Evolutionary conservation across 2,329 filamentous ascomycete species (phyloP).

Genomic region (Botrytis porri): DNA sequence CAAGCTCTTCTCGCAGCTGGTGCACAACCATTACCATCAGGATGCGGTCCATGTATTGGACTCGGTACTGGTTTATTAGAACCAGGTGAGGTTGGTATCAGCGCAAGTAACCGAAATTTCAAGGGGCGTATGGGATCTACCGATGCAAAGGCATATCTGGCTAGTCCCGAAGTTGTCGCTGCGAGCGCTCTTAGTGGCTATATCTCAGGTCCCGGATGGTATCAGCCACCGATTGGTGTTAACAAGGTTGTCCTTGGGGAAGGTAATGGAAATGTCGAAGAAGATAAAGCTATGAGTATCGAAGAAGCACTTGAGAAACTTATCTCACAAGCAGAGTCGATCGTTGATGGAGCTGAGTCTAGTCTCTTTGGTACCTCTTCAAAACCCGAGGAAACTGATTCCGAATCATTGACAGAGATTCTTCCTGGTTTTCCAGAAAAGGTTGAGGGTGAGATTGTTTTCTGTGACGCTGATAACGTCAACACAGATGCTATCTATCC

Average conservation of each 20-base stretch:
- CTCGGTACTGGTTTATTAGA: slow-evolving; percentile 75
- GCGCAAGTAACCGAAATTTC: slow-evolving; percentile 83
- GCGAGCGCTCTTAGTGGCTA: slow-evolving; percentile 75
- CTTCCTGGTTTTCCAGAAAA: slow-evolving; percentile 83
- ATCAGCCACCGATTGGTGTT: slow-evolving; percentile 66
- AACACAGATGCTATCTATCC: slow-evolving; percentile 94
- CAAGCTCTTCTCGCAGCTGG: slow-evolving; percentile 76
- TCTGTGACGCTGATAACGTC: slow-evolving; percentile 81
- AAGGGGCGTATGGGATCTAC: slow-evolving; percentile 84
- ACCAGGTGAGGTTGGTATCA: slow-evolving; percentile 81
- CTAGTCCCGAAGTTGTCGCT: slow-evolving; percentile 86
- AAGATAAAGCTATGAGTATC: slow-evolving; percentile 63
- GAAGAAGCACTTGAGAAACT: slow-evolving; percentile 71
- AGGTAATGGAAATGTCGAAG: slow-evolving; percentile 62
- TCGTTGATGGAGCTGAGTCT: slow-evolving; percentile 39
- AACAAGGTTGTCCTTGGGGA: slow-evolving; percentile 68
- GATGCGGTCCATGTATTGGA: slow-evolving; percentile 85
- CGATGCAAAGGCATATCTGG: slow-evolving; percentile 79
- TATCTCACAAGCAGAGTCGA: slow-evolving; percentile 61
- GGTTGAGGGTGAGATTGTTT: slow-evolving; percentile 82
- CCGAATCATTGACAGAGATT: slow-evolving; percentile 60
- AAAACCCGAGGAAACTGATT: slow-evolving; percentile 45
- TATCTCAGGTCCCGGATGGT: slow-evolving; percentile 75
- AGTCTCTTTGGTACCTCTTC: slow-evolving; percentile 34
- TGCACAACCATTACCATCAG: slow-evolving; percentile 66